Evolutionary conservation across 331 rosid genomes (phyloP), one percentile per base, ranked within the genome.

Genomic region (Malus hybrid): DNA sequence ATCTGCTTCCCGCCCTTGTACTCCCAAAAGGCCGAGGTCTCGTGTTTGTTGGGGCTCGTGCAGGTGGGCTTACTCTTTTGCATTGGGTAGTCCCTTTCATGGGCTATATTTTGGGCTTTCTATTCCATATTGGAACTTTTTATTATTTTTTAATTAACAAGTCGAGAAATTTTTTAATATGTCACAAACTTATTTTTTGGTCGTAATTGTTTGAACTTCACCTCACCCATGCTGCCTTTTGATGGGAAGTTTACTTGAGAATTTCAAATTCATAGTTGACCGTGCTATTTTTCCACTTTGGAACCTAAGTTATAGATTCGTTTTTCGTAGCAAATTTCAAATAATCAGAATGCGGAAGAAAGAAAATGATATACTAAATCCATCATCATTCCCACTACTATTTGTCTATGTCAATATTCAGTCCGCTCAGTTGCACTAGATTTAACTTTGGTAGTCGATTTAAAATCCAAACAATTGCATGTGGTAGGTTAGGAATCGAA

Each of bases 1-100:
- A 76, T 54, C 72, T 31, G 55, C 77, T 87, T 86, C 92, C 94
- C 94, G 91, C 92, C 81, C 3, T 3, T 3, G 5, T 79, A 73
- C 69, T 78, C 59, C 39, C 29, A 32, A 42, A 42, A 36, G 24
- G 6, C 10, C 59, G 0, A 2, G 8, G 39, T 31, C 67, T 20
- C 24, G 13, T 64, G 6, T 3, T 29, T 63, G 67, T 63, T 36
- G 12, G 44, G 44, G 12, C 44, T 39, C 6, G 3, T 16, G 57
- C 8, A 13, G 57, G 20, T 52, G 19, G 19, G 57, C 57, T 52
- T 18, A 52, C 20, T 18, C n/a, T 15, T 1, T 5, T 18, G 7
- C n/a, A 16, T 16, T 52, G 57, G 20, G 5, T 13, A 9, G 12
- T 2, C 44, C 1, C 44, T 9, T 39, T 39, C 44, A 39, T 39